A percentile compares a stretch with the other conserved stretches of the same genome.
Conservation (phyloP, 257 asterid species). For the Nicotiana obtusifolia region DNA sequence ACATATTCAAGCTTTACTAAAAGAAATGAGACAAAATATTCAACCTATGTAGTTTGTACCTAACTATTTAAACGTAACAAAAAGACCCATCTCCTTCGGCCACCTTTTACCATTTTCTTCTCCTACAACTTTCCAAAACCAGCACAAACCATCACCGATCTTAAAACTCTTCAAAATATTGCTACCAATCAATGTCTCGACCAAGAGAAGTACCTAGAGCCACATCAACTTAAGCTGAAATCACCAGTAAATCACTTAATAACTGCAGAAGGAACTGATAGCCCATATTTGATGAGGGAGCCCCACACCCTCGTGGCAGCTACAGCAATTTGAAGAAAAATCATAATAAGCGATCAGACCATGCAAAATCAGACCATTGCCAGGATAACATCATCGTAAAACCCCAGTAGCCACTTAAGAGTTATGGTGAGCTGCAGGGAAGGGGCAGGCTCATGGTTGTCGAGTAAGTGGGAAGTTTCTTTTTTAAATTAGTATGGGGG, state of each 20-base stretch:
- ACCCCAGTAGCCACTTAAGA: not conserved
- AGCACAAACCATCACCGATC: not conserved
- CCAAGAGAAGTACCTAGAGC: not conserved
- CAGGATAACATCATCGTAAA: not conserved
- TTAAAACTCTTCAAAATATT: not conserved
- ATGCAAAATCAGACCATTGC: not conserved
- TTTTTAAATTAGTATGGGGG: not conserved
- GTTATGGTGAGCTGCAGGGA: not conserved
- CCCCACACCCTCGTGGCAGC: not conserved
- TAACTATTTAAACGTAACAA: not conserved
- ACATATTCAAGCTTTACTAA: not conserved
- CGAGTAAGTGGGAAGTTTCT: not conserved
- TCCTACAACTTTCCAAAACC: not conserved
- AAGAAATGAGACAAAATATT: not conserved
- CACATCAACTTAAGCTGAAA: not conserved
- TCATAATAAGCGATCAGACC: not conserved
- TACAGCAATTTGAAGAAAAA: not conserved
- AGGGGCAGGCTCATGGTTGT: not conserved
- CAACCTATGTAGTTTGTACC: not conserved
- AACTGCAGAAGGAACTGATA: not conserved
- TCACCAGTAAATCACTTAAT: not conserved
- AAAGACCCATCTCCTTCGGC: not conserved
- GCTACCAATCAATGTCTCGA: not conserved
- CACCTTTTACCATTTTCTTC: not conserved
- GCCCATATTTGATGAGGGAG: not conserved